Conservation (phyloP, 2,329 filamentous ascomycete genomes). For the Claviceps sp. region DNA sequence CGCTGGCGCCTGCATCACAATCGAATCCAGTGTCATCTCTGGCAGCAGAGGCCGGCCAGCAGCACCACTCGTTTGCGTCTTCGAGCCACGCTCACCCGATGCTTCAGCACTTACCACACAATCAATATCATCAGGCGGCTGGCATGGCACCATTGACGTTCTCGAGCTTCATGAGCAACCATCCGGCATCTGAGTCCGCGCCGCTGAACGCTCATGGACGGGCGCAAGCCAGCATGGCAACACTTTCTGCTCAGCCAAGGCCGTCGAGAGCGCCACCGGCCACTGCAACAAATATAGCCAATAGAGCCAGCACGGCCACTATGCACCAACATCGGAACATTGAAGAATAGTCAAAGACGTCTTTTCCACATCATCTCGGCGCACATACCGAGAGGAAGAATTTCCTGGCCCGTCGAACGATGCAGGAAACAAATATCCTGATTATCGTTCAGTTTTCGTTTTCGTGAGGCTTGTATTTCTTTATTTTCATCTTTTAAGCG, state of each 20-base stretch:
- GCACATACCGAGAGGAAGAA: not conserved
- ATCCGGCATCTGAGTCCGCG: slow-evolving; percentile 10
- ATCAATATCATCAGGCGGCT: slow-evolving; percentile 1
- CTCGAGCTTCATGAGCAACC: slow-evolving; percentile 17
- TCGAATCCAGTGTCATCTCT: slow-evolving; percentile 17
- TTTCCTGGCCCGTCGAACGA: not conserved
- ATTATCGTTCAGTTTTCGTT: not conserved
- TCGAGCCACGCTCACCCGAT: slow-evolving; percentile 9
- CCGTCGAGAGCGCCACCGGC: slow-evolving; percentile 9
- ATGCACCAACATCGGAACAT: slow-evolving; percentile 15
- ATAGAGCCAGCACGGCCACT: slow-evolving; percentile 23
- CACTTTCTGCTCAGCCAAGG: slow-evolving; percentile 11
- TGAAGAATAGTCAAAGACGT: not conserved
- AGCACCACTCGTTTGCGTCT: slow-evolving; percentile 11
- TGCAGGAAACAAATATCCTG: not conserved
- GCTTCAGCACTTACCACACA: slow-evolving; percentile 9
- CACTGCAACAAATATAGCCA: not conserved
- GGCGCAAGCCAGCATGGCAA: slow-evolving; percentile 19
- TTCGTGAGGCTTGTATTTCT: not conserved
- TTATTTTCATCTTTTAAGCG: not conserved
- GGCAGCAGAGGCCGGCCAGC: slow-evolving; percentile 13
- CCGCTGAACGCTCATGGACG: slow-evolving; percentile 11
- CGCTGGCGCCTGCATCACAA: slow-evolving; percentile 8
- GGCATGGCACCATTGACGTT: slow-evolving; percentile 11
- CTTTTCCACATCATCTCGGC: not conserved